phyloP scores from a whole-genome alignment of 2,329 filamentous ascomycete species.

The Didymella segeticola region DNA sequence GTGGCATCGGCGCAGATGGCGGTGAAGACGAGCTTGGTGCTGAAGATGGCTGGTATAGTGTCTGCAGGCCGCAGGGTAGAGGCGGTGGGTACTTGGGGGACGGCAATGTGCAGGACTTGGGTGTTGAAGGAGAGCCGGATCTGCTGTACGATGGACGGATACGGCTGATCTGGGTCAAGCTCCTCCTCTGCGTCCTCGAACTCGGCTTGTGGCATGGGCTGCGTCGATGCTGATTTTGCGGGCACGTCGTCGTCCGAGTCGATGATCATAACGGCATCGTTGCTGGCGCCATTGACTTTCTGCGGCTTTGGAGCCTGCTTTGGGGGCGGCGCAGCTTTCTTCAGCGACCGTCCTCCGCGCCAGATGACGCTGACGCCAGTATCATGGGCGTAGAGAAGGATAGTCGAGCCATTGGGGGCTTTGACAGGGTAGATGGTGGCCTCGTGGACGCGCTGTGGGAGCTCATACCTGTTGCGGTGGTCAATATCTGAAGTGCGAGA shows the following conservation, averaged over 20 bases:
- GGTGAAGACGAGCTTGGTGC: slow-evolving; percentile 59
- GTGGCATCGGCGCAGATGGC: slow-evolving; percentile 64
- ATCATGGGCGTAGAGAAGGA: slow-evolving; percentile 67
- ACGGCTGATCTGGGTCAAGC: slow-evolving; percentile 63
- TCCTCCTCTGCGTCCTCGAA: slow-evolving; percentile 65
- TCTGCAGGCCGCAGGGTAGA: slow-evolving; percentile 41
- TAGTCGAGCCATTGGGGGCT: slow-evolving; percentile 66
- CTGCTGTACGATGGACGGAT: slow-evolving; percentile 60
- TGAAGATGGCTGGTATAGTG: slow-evolving; percentile 56
- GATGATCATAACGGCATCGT: slow-evolving; percentile 61
- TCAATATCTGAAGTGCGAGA: not conserved
- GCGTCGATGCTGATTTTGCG: slow-evolving; percentile 23
- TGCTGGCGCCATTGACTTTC: slow-evolving; percentile 51
- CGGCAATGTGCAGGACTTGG: slow-evolving; percentile 60
- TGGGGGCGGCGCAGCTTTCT: slow-evolving; percentile 36
- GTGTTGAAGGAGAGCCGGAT: slow-evolving; percentile 62
- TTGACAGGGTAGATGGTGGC: slow-evolving; percentile 64
- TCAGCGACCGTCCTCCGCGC: slow-evolving; percentile 63
- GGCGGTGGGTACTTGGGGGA: slow-evolving; percentile 50
- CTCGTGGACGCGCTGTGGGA: slow-evolving; percentile 63
- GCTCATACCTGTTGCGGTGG: slow-evolving; percentile 59
- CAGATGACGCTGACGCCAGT: slow-evolving; percentile 65
- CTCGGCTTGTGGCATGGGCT: slow-evolving; percentile 43
- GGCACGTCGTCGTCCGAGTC: slow-evolving; percentile 63
- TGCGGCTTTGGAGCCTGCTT: slow-evolving; percentile 41